Percentiles rank a stretch among this genome's conserved stretches.
phyloP scores from a whole-genome alignment of 2,329 filamentous ascomycete genomes.

The Exophiala calicioides region DNA sequence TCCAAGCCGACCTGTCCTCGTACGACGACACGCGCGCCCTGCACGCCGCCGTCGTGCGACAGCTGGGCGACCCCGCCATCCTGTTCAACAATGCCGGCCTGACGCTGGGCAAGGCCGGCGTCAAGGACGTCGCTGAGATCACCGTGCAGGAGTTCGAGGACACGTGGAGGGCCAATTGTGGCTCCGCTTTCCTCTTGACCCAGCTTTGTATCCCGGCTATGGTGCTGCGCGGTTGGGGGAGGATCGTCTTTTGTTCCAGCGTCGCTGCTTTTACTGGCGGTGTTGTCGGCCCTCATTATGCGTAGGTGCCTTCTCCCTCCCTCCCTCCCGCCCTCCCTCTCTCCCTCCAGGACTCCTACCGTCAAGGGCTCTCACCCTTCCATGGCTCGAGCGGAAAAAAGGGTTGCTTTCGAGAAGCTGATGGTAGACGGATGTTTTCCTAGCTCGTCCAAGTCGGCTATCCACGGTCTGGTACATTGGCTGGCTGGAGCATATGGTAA shows the following conservation, averaged over 20 bases:
- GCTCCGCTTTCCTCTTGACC: slow-evolving; percentile 62
- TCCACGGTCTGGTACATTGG: slow-evolving; percentile 52
- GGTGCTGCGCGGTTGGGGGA: slow-evolving; percentile 61
- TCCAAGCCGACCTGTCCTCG: slow-evolving; percentile 40
- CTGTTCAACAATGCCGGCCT: slow-evolving; percentile 58
- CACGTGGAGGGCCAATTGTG: slow-evolving; percentile 63
- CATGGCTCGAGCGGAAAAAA: too few relatives aligned
- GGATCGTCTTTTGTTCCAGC: slow-evolving; percentile 64
- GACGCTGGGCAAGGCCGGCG: slow-evolving; percentile 57
- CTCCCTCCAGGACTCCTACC: too few relatives aligned
- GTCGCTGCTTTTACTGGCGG: slow-evolving; percentile 65
- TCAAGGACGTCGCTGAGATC: slow-evolving; percentile 55
- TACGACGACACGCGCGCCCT: slow-evolving; percentile 39
- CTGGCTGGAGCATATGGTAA: slow-evolving; percentile 45
- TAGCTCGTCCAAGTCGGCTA: slow-evolving; percentile 44
- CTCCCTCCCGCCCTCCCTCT: too few relatives aligned
- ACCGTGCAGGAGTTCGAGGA: slow-evolving; percentile 65
- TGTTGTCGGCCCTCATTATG: slow-evolving; percentile 60
- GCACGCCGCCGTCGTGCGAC: slow-evolving; percentile 38
- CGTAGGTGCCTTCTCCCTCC: too few relatives aligned
- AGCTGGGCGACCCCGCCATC: slow-evolving; percentile 40
- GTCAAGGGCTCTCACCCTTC: too few relatives aligned
- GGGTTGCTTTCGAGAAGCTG: too few relatives aligned
- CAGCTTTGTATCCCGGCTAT: slow-evolving; percentile 63
- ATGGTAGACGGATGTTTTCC: too few relatives aligned